A percentile compares a stretch with the other conserved stretches of the same genome.
These are phyloP conservation scores for Hirsutella rhossiliensis DNA, from an alignment of 2,329 filamentous ascomycete genomes.

Conservation along the genomic window DNA sequence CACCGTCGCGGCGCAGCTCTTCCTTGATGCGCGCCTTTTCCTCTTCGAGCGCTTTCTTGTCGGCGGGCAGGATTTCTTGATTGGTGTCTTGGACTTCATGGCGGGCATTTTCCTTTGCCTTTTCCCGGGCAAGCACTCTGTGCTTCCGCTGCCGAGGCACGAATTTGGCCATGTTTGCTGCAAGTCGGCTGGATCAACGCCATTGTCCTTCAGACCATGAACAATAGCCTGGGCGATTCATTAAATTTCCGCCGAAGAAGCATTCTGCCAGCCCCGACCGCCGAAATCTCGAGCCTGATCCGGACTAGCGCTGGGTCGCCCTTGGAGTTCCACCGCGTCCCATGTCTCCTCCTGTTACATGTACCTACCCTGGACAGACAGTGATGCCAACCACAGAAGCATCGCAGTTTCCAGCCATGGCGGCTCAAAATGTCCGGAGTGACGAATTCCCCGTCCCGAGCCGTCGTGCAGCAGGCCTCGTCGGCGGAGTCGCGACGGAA, in stretches of 20 bases:
- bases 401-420: slow-evolving; percentile 19
- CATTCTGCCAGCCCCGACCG: slow-evolving; percentile 25
- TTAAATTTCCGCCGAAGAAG: slow-evolving; percentile 21
- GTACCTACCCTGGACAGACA: background rate
- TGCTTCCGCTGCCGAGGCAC: slow-evolving; percentile 56
- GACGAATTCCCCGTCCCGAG: slow-evolving; percentile 59
- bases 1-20: slow-evolving; percentile 36
- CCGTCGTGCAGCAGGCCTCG: slow-evolving; percentile 43
- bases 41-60: slow-evolving; percentile 39
- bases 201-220: background rate
- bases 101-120: slow-evolving; percentile 29
- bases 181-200: background rate
- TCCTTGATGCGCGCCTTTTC: slow-evolving; percentile 44
- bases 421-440: slow-evolving; percentile 25
- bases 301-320: slow-evolving; percentile 19
- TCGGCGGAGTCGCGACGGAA: slow-evolving; percentile 61
- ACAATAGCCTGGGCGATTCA: background rate
- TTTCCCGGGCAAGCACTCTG: slow-evolving; percentile 53
- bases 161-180: slow-evolving; percentile 37
- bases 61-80: slow-evolving; percentile 20
- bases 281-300: slow-evolving; percentile 15
- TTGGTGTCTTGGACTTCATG: slow-evolving; percentile 26
- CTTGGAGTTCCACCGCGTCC: background rate
- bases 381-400: background rate
- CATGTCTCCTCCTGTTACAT: no score